Evolutionary conservation across 2,329 filamentous ascomycete species (phyloP).

Genomic region (Paracoccidioides lutzii): DNA sequence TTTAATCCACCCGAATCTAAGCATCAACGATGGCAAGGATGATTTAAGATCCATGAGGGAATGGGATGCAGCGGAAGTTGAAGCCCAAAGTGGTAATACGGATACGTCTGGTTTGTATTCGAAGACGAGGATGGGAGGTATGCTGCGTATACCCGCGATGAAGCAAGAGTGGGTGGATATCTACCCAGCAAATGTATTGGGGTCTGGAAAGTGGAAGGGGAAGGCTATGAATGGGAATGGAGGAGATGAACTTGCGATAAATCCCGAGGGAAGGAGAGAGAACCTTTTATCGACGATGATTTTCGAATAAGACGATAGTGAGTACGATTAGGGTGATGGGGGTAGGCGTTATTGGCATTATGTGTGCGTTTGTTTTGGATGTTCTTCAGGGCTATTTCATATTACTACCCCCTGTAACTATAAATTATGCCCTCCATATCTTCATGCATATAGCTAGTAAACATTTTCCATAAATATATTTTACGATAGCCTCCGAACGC

Average conservation of each 20-base stretch:
- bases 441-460: no score
- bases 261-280: not conserved
- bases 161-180: not conserved
- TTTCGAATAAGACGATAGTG: not conserved
- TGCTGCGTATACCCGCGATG: not conserved
- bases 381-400: no score
- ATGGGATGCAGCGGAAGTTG: not conserved
- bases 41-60: not conserved
- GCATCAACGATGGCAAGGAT: not conserved
- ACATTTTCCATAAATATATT: no score
- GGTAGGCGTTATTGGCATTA: not conserved
- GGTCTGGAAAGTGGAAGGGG: not conserved
- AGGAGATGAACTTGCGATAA: not conserved
- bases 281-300: conserved; percentile 1
- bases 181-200: not conserved
- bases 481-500: no score
- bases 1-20: not conserved
- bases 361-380: not conserved
- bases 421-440: no score
- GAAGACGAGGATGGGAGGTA: not conserved
- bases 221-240: not conserved
- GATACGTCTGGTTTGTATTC: not conserved
- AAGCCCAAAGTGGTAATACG: not conserved
- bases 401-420: no score
- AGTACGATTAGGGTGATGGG: not conserved